phyloP scores from a whole-genome alignment of 2,329 filamentous ascomycete genomes.

The Trichoderma citrinoviride region DNA sequence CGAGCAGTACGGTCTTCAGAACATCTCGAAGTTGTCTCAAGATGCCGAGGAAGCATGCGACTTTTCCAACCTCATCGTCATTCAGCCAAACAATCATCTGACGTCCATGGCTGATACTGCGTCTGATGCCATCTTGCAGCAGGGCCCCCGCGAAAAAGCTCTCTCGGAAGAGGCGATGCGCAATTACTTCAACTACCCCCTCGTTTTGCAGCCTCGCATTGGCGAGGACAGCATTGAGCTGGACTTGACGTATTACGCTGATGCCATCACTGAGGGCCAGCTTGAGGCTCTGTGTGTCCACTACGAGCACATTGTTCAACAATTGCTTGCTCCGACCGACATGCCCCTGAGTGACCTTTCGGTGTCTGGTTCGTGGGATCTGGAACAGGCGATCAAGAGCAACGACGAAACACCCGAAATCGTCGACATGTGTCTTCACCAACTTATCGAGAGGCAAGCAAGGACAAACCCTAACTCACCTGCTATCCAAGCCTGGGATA shows the following conservation, averaged over 20 bases:
- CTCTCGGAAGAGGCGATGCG: slow-evolving; percentile 20
- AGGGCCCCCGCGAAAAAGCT: slow-evolving; percentile 9
- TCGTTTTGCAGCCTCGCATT: slow-evolving; percentile 22
- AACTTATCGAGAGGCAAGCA: slow-evolving; percentile 18
- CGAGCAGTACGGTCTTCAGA: slow-evolving; percentile 19
- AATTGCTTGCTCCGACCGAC: slow-evolving; percentile 18
- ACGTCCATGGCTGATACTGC: slow-evolving; percentile 4
- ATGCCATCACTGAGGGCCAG: slow-evolving; percentile 12
- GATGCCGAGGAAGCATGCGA: slow-evolving; percentile 16
- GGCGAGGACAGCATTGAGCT: slow-evolving; percentile 18
- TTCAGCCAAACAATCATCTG: slow-evolving; percentile 16
- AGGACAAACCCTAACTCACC: not conserved
- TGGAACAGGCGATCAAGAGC: not conserved
- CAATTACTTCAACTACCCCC: slow-evolving; percentile 25
- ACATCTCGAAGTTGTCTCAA: slow-evolving; percentile 11
- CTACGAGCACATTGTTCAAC: slow-evolving; percentile 21
- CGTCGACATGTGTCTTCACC: slow-evolving; percentile 20
- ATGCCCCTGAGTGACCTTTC: slow-evolving; percentile 6
- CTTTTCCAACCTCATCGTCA: slow-evolving; percentile 18
- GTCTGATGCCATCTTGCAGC: slow-evolving; percentile 16
- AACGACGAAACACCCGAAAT: slow-evolving; percentile 15
- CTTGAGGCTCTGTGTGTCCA: slow-evolving; percentile 22
- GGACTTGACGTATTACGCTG: slow-evolving; percentile 20
- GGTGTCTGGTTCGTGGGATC: slow-evolving; percentile 8
- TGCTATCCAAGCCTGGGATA: slow-evolving; percentile 24